Evolutionary conservation across 225 moss, liverwort and hornwort species (phyloP).

Genomic region (Pseudoscleropodium purum): DNA sequence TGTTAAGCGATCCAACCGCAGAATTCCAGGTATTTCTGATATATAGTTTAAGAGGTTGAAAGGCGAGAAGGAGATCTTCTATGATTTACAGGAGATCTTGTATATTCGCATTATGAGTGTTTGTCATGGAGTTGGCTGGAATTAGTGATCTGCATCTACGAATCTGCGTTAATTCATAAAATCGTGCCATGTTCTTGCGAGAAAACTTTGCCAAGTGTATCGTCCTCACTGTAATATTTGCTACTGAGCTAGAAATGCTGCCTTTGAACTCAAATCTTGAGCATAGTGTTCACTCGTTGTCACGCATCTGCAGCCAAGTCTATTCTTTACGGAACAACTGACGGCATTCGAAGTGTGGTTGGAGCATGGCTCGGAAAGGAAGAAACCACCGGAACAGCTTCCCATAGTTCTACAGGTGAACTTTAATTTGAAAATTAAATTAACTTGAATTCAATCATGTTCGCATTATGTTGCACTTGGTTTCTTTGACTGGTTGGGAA

Average conservation of each 20-base stretch:
- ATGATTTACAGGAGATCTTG: not conserved
- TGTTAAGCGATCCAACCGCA: conserved; percentile 51
- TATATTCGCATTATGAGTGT: not conserved
- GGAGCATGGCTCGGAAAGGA: conserved; percentile 83
- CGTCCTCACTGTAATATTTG: not conserved
- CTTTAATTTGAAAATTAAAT: not conserved
- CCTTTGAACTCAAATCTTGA: not conserved
- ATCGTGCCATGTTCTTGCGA: not conserved
- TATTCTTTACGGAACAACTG: conserved; percentile 91
- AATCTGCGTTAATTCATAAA: not conserved
- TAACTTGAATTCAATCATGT: not conserved
- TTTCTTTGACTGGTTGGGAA: not conserved
- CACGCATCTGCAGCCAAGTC: conserved; percentile 68
- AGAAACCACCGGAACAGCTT: conserved; percentile 92
- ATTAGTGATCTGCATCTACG: not conserved
- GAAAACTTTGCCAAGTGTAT: not conserved
- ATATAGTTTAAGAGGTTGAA: not conserved
- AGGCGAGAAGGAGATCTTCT: not conserved
- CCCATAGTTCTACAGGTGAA: conserved; percentile 92
- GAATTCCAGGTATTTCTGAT: conserved; percentile 68
- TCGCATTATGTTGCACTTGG: not conserved
- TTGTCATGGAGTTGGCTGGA: not conserved
- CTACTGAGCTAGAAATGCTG: not conserved
- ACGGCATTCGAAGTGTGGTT: conserved; percentile 99
- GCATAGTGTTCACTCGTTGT: not conserved